A percentile compares a stretch with the other conserved stretches of the same genome.
phyloP scores from a whole-genome alignment of 2,329 filamentous ascomycete species.

The Trichoderma atroviride region DNA sequence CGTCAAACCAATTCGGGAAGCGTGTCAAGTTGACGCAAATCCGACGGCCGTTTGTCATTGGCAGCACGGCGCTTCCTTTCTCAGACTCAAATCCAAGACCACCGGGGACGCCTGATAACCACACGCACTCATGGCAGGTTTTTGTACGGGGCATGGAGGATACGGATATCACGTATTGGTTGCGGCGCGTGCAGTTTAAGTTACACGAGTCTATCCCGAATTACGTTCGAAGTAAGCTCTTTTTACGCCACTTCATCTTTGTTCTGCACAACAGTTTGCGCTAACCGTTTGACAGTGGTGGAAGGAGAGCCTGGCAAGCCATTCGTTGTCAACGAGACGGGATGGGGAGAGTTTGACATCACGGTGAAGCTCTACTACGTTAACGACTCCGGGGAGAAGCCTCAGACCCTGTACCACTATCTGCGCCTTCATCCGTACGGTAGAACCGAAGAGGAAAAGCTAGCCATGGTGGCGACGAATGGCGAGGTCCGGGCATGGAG shows the following conservation, averaged over 20 bases:
- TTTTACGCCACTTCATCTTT: background rate
- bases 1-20: conserved; percentile 60
- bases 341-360: conserved; percentile 98
- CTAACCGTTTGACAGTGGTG: conserved; percentile 52
- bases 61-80: conserved; percentile 78
- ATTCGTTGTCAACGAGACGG: conserved; percentile 88
- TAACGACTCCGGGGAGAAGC: conserved; percentile 85
- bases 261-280: background rate
- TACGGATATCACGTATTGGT: conserved; percentile 91
- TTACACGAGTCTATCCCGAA: conserved; percentile 96
- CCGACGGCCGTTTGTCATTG: conserved; percentile 69
- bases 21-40: conserved; percentile 68
- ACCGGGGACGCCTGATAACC: conserved; percentile 76
- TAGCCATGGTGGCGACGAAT: conserved; percentile 59
- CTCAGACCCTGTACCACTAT: conserved; percentile 92
- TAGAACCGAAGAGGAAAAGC: conserved; percentile 73
- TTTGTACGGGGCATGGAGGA: conserved; percentile 90
- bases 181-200: conserved; percentile 97
- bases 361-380: conserved; percentile 94
- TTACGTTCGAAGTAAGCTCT: conserved; percentile 70
- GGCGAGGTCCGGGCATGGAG: conserved; percentile 74
- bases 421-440: conserved; percentile 90
- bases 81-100: conserved; percentile 81
- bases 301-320: conserved; percentile 69
- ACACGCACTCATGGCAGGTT: conserved; percentile 96